phyloP scores from a whole-genome alignment of 2,329 filamentous ascomycete genomes.

The Samsoniella hepiali region DNA sequence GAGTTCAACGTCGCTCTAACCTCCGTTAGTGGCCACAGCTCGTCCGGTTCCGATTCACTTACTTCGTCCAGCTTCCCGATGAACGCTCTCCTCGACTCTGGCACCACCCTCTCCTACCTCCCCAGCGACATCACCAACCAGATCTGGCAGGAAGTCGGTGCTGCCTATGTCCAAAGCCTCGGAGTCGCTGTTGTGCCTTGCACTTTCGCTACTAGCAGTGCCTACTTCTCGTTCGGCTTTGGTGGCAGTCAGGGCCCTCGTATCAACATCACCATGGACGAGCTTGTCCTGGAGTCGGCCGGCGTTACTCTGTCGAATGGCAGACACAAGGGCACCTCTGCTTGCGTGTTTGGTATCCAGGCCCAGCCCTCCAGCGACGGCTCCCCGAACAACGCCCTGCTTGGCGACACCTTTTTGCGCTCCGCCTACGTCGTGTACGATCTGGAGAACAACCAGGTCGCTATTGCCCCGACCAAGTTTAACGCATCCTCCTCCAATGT shows the following conservation, averaged over 20 bases:
- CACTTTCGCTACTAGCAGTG: slow-evolving; percentile 40
- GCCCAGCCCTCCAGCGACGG: slow-evolving; percentile 37
- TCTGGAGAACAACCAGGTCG: slow-evolving; percentile 55
- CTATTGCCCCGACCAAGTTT: slow-evolving; percentile 53
- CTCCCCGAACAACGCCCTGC: slow-evolving; percentile 37
- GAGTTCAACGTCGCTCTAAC: slow-evolving; percentile 50
- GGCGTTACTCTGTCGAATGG: slow-evolving; percentile 18
- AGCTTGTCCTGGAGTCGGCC: slow-evolving; percentile 50
- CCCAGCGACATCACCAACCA: slow-evolving; percentile 56
- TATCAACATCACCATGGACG: slow-evolving; percentile 53
- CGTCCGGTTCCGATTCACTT: slow-evolving; percentile 48
- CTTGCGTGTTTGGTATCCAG: slow-evolving; percentile 57
- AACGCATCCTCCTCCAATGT: slow-evolving; percentile 50
- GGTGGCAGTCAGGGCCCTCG: slow-evolving; percentile 45
- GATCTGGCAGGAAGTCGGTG: slow-evolving; percentile 55
- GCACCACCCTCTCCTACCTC: slow-evolving; percentile 69
- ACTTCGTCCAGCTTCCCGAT: slow-evolving; percentile 43
- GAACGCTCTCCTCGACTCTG: slow-evolving; percentile 69
- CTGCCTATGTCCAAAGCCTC: slow-evolving; percentile 38
- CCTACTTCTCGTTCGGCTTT: slow-evolving; percentile 54
- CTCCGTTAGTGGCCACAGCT: slow-evolving; percentile 45
- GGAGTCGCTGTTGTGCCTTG: slow-evolving; percentile 50
- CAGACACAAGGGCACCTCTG: slow-evolving; percentile 32
- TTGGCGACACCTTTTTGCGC: slow-evolving; percentile 58
- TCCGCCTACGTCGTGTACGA: slow-evolving; percentile 61